Evolutionary conservation across 306 rosid genomes (phyloP).

Genomic region (Ceratonia siliqua): DNA sequence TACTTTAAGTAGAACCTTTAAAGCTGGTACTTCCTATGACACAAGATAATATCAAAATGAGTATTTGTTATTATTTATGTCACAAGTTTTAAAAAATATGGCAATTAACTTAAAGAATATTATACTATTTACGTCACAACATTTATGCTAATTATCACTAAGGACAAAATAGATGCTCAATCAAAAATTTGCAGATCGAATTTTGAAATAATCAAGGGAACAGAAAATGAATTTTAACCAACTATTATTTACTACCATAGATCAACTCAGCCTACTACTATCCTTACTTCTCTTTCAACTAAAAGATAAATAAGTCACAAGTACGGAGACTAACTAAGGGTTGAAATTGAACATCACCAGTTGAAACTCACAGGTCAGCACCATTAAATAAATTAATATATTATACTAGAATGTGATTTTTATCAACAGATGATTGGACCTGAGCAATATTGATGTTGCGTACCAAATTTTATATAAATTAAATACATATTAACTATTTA

Average conservation of each 20-base stretch:
- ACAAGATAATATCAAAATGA: neutral
- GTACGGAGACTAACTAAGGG: neutral
- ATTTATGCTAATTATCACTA: neutral
- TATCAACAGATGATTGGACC: neutral
- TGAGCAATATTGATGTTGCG: neutral
- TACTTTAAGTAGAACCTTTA: neutral
- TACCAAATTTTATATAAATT: neutral
- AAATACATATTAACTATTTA: neutral
- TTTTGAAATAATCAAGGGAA: neutral
- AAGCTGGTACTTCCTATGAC: neutral
- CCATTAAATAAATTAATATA: neutral
- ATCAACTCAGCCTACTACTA: too few species aligned
- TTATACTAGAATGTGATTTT: neutral
- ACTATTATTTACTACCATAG: too few species aligned
- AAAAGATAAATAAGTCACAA: neutral
- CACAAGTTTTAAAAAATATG: neutral
- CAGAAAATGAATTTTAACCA: too few species aligned
- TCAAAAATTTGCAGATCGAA: neutral
- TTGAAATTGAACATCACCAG: neutral
- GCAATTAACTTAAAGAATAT: neutral
- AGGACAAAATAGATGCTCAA: neutral
- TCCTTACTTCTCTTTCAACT: too few species aligned
- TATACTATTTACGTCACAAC: neutral
- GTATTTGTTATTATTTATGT: neutral
- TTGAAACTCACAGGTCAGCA: neutral